phyloP scores from a whole-genome alignment of 2,329 filamentous ascomycete species.

The Emericellopsis cladophorae region DNA sequence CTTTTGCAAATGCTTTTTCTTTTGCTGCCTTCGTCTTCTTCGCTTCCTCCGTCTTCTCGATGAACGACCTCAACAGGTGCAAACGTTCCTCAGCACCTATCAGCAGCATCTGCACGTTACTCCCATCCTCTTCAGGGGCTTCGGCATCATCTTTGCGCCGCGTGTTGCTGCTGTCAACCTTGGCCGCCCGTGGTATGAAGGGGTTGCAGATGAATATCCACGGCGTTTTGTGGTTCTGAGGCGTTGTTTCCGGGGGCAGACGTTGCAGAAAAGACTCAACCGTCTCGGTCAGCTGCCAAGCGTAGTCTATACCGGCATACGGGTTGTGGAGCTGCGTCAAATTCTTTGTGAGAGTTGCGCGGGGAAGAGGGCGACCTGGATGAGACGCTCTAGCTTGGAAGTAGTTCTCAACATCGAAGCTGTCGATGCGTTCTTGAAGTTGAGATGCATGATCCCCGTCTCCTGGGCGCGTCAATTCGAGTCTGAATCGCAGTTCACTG shows the following conservation, averaged over 20 bases:
- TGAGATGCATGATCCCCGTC: slow-evolving; percentile 32
- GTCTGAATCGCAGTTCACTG: neutral
- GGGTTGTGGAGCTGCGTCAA: slow-evolving; percentile 38
- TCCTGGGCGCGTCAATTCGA: slow-evolving; percentile 25
- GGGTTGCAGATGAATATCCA: slow-evolving; percentile 71
- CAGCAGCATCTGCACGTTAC: slow-evolving; percentile 34
- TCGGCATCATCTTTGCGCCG: slow-evolving; percentile 33
- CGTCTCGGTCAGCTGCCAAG: slow-evolving; percentile 52
- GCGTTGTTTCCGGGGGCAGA: slow-evolving; percentile 53
- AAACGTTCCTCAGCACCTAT: slow-evolving; percentile 39
- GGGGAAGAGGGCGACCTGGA: slow-evolving; percentile 13
- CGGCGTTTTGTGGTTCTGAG: slow-evolving; percentile 26
- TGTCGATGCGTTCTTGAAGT: slow-evolving; percentile 35
- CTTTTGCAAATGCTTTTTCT: slow-evolving; percentile 33
- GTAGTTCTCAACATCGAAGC: slow-evolving; percentile 38
- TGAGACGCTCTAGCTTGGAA: slow-evolving; percentile 10
- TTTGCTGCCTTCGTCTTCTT: slow-evolving; percentile 18
- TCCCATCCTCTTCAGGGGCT: slow-evolving; percentile 29
- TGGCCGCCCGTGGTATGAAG: slow-evolving; percentile 25
- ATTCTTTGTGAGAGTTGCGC: slow-evolving; percentile 6
- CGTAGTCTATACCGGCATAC: slow-evolving; percentile 38
- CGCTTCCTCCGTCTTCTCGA: slow-evolving; percentile 16
- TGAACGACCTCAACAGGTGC: slow-evolving; percentile 30
- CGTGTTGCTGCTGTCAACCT: slow-evolving; percentile 15
- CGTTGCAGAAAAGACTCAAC: slow-evolving; percentile 53